Conservation (phyloP, 2,329 filamentous ascomycete species). For the Aureobasidium sp. region DNA sequence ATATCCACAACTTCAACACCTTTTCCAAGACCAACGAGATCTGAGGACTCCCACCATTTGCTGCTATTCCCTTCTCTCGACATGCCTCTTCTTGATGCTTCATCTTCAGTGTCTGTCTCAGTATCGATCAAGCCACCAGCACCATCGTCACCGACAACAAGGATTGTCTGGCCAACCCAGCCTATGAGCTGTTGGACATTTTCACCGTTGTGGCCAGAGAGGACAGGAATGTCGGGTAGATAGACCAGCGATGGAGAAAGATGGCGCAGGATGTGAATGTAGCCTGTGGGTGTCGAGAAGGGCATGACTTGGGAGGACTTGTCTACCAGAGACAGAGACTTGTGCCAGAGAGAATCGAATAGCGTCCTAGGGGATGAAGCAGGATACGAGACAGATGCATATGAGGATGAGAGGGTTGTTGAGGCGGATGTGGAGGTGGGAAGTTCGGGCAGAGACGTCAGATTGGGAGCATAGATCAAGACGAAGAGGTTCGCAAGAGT, state of each 20-base stretch:
- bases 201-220: slow-evolving; percentile 73
- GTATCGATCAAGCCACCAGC: slow-evolving; percentile 85
- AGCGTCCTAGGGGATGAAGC: slow-evolving; percentile 55
- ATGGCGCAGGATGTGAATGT: slow-evolving; percentile 88
- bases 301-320: slow-evolving; percentile 89
- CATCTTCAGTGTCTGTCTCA: slow-evolving; percentile 69
- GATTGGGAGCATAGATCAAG: slow-evolving; percentile 88
- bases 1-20: slow-evolving; percentile 91
- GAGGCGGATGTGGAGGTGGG: slow-evolving; percentile 78
- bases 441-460: slow-evolving; percentile 82
- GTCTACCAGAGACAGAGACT: slow-evolving; percentile 83
- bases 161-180: slow-evolving; percentile 69
- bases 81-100: slow-evolving; percentile 34
- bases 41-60: slow-evolving; percentile 82
- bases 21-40: slow-evolving; percentile 86
- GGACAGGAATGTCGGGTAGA: slow-evolving; percentile 82
- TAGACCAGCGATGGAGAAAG: slow-evolving; percentile 89
- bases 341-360: slow-evolving; percentile 83
- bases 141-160: slow-evolving; percentile 76
- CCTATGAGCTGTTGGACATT: slow-evolving; percentile 72
- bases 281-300: slow-evolving; percentile 85
- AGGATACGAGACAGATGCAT: slow-evolving; percentile 39
- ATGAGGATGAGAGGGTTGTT: slow-evolving; percentile 56
- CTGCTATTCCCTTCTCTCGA: slow-evolving; percentile 45
- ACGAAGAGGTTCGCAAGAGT: slow-evolving; percentile 83